Conservation (phyloP, 1,284 basidiomycete genomes). For the Wolfiporia cocos region DNA sequence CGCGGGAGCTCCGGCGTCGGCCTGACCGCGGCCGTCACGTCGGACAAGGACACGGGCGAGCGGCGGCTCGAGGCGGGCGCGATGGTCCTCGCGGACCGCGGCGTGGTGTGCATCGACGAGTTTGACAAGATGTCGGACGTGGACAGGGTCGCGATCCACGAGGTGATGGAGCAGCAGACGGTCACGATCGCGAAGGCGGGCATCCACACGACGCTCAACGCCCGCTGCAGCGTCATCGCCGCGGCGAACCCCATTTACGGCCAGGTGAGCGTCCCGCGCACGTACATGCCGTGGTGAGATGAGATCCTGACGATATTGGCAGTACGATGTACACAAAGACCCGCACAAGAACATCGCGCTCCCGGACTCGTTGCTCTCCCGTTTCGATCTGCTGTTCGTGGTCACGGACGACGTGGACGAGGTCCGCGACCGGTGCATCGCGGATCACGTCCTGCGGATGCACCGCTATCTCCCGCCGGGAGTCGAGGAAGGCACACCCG, state of each 20-base stretch:
- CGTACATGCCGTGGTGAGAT: too few relatives aligned
- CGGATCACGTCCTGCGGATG: slow-evolving; percentile 97
- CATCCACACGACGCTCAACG: slow-evolving; percentile 97
- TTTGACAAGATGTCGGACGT: slow-evolving; percentile 99
- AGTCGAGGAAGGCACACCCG: slow-evolving; percentile 90
- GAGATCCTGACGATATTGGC: too few relatives aligned
- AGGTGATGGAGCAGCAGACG: slow-evolving; percentile 99
- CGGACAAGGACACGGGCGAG: slow-evolving; percentile 96
- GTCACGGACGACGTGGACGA: slow-evolving; percentile 99
- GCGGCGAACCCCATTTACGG: slow-evolving; percentile 99
- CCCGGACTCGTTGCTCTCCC: slow-evolving; percentile 95
- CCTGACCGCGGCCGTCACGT: slow-evolving; percentile 99
- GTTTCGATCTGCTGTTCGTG: slow-evolving; percentile 98
- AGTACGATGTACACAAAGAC: slow-evolving; percentile 99
- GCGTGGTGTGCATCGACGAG: slow-evolving; percentile 99
- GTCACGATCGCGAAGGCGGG: slow-evolving; percentile 99
- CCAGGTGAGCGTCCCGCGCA: slow-evolving; percentile 75
- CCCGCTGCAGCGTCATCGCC: slow-evolving; percentile 95
- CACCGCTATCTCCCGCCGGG: slow-evolving; percentile 97
- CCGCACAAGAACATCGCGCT: slow-evolving; percentile 98
- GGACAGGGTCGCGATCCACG: slow-evolving; percentile 99
- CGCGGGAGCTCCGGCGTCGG: slow-evolving; percentile 97
- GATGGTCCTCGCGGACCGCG: slow-evolving; percentile 99
- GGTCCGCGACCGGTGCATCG: slow-evolving; percentile 88
- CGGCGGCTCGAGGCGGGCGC: slow-evolving; percentile 96